Conservation (phyloP, 768 basidiomycete genomes). For the Mycena chlorophos region DNA sequence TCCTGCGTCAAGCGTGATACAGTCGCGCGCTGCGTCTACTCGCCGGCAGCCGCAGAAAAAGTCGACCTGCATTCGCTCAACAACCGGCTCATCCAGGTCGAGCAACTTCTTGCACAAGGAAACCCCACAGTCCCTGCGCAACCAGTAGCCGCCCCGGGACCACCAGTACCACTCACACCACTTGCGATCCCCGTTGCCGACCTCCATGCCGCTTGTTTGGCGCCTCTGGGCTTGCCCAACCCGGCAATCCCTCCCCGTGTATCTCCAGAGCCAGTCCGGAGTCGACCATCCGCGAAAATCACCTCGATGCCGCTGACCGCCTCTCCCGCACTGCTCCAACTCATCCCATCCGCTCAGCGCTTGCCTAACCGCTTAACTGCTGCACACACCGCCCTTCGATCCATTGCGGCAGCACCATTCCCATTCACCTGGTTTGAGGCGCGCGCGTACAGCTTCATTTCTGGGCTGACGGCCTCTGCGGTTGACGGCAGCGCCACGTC, state of each 20-base stretch:
- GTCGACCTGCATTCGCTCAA: constrained; percentile 84
- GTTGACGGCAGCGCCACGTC: background rate
- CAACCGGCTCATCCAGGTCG: constrained; percentile 63
- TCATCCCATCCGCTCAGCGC: constrained; percentile 8
- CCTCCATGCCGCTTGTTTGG: constrained; percentile 14
- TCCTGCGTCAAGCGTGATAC: constrained; percentile 81
- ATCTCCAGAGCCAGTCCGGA: background rate
- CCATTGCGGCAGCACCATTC: constrained; percentile 10
- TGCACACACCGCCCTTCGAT: constrained; percentile 10
- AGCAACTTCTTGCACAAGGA: background rate
- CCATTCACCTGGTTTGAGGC: constrained; percentile 16
- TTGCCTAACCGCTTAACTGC: constrained; percentile 10
- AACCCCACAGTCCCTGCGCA: constrained; percentile 32
- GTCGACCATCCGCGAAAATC: background rate
- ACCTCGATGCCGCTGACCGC: background rate
- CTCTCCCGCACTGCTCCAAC: constrained; percentile 6
- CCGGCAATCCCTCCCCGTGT: background rate
- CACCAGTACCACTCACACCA: constrained; percentile 4
- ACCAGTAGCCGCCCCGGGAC: constrained; percentile 17
- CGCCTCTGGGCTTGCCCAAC: constrained; percentile 1
- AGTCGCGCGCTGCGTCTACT: constrained; percentile 70
- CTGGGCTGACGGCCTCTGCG: background rate
- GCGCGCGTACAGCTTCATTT: constrained; percentile 14
- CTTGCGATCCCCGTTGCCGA: background rate
- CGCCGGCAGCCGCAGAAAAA: constrained; percentile 83